These are phyloP conservation scores for Prasinococcaceae sp. DNA, from an alignment of 139 green algal species.

Conservation along the genomic window DNA sequence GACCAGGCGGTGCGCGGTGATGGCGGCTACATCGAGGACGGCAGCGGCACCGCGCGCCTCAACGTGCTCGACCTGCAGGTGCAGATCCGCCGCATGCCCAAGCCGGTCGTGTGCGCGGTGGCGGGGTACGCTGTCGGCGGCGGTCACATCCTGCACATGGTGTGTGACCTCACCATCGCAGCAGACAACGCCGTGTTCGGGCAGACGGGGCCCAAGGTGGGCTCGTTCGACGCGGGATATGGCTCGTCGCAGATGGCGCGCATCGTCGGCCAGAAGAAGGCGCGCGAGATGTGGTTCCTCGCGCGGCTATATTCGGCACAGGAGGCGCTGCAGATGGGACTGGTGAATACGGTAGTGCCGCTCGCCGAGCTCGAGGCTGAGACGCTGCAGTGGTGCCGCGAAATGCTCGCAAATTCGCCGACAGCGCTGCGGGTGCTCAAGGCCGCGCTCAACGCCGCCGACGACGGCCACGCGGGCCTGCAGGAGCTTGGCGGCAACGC, in stretches of 20 bases:
- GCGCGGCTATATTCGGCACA: slow-evolving; percentile 76
- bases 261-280: slow-evolving; percentile 80
- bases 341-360: slow-evolving; percentile 93
- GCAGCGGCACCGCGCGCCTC: slow-evolving; percentile 64
- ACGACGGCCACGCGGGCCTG: slow-evolving; percentile 89
- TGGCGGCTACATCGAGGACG: slow-evolving; percentile 77
- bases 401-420: slow-evolving; percentile 70
- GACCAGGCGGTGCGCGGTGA: slow-evolving; percentile 80
- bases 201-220: slow-evolving; percentile 87
- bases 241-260: slow-evolving; percentile 82
- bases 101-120: slow-evolving; percentile 77
- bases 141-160: slow-evolving; percentile 95
- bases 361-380: slow-evolving; percentile 62
- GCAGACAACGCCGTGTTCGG: slow-evolving; percentile 97
- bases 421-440: slow-evolving; percentile 87
- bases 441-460: slow-evolving; percentile 78
- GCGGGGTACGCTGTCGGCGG: slow-evolving; percentile 92
- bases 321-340: slow-evolving; percentile 76
- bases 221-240: slow-evolving; percentile 91
- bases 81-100: slow-evolving; percentile 83
- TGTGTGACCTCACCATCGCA: slow-evolving; percentile 95
- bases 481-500: slow-evolving; percentile 79
- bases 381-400: slow-evolving; percentile 78
- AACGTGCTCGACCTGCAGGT: slow-evolving; percentile 91
- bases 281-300: slow-evolving; percentile 96